These are phyloP conservation scores for Citrus inodora DNA, from an alignment of 345 rosid species.

Conservation along the genomic window DNA sequence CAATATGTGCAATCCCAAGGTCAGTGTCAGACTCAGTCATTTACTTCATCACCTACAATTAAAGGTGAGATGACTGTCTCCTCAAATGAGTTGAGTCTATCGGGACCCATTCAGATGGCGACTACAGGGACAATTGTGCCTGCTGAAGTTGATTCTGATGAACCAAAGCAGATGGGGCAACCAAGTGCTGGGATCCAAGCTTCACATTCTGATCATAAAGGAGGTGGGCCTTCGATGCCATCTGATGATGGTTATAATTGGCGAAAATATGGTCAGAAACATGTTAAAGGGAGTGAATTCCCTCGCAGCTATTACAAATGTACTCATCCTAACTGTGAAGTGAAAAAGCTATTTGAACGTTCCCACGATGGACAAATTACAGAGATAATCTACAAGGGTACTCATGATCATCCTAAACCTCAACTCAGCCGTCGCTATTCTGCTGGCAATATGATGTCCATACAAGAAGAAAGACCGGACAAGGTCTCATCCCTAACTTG, in stretches of 20 bases:
- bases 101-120: conserved; percentile 40
- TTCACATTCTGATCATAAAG: conserved; percentile 60
- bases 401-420: conserved; percentile 96
- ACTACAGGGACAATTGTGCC: conserved; percentile 41
- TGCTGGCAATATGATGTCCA: conserved; percentile 54
- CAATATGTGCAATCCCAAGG: conserved; percentile 46
- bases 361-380: conserved; percentile 89
- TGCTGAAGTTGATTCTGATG: conserved; percentile 66
- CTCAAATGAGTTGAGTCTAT: conserved; percentile 70
- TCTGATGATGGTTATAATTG: conserved; percentile 98
- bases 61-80: conserved; percentile 63
- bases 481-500: conserved; percentile 40
- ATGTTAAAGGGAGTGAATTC: conserved; percentile 96
- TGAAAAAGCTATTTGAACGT: conserved; percentile 92
- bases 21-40: conserved; percentile 41
- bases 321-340: conserved; percentile 96
- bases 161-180: conserved; percentile 43
- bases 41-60: conserved; percentile 41
- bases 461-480: conserved; percentile 73
- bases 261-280: conserved; percentile 99
- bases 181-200: conserved; percentile 34
- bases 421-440: conserved; percentile 75
- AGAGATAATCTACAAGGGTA: conserved; percentile 92
- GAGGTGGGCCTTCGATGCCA: conserved; percentile 37
- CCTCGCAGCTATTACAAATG: conserved; percentile 98